Conservation (phyloP, 805 yeast species). For the Naumovozyma dairenensis region DNA sequence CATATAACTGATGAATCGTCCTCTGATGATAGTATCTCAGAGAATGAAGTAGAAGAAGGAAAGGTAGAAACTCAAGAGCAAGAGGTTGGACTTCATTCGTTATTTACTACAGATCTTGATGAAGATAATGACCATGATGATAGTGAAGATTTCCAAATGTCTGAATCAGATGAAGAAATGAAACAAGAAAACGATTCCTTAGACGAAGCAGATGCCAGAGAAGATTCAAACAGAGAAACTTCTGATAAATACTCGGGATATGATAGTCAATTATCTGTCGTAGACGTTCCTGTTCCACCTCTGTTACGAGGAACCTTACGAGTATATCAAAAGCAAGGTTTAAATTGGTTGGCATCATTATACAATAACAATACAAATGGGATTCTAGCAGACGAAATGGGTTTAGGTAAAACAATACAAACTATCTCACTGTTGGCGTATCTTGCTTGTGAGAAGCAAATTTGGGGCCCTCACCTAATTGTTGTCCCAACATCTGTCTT, state of each 20-base stretch:
- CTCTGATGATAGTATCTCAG: conserved; percentile 4
- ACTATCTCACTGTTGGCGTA: conserved; percentile 81
- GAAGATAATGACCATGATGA: conserved; percentile 7
- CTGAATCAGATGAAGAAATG: conserved; percentile 3
- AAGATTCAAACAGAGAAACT: background rate
- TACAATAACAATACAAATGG: conserved; percentile 92
- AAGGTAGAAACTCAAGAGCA: conserved; percentile 29
- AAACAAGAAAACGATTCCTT: background rate
- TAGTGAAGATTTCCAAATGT: conserved; percentile 6
- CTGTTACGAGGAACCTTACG: conserved; percentile 74
- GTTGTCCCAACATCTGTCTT: conserved; percentile 96
- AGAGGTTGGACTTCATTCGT: conserved; percentile 17
- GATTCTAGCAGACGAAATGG: conserved; percentile 98
- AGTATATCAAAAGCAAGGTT: conserved; percentile 89
- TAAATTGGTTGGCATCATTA: conserved; percentile 92
- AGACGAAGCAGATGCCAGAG: conserved; percentile 1
- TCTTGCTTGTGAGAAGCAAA: conserved; percentile 84
- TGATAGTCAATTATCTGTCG: conserved; percentile 32
- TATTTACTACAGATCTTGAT: conserved; percentile 10
- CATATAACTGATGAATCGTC: conserved; percentile 18
- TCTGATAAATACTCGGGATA: conserved; percentile 13
- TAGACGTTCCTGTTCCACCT: conserved; percentile 72
- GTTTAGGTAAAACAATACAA: conserved; percentile 93
- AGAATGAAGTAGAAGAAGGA: conserved; percentile 11
- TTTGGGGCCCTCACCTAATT: conserved; percentile 97